A percentile compares a stretch with the other conserved stretches of the same genome.
Conservation (phyloP, 2,329 filamentous ascomycete species). For the Colletotrichum trifolii region DNA sequence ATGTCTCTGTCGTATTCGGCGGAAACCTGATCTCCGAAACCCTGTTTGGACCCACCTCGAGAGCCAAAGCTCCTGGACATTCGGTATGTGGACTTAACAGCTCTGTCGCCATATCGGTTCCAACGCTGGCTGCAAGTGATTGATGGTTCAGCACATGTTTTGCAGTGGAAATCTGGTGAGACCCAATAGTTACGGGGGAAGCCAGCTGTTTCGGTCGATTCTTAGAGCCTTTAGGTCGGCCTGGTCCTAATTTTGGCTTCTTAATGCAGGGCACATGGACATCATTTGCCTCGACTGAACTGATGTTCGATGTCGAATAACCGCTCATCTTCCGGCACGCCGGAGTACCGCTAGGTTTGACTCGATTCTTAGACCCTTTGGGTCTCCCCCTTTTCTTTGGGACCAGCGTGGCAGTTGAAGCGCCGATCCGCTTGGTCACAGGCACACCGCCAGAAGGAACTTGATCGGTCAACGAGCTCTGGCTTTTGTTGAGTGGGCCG, state of each 20-base stretch:
- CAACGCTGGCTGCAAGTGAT: too few relatives aligned
- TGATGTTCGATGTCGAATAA: not conserved
- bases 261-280: slow-evolving; percentile 44
- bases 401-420: slow-evolving; percentile 31
- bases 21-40: too few relatives aligned
- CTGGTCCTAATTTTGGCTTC: slow-evolving; percentile 46
- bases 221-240: slow-evolving; percentile 64
- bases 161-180: not conserved
- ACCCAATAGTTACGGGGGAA: not conserved
- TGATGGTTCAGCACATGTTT: too few relatives aligned
- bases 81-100: too few relatives aligned
- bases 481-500: too few relatives aligned
- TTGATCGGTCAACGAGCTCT: too few relatives aligned
- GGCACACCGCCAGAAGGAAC: too few relatives aligned
- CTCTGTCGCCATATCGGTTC: too few relatives aligned
- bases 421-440: not conserved
- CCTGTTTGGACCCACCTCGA: too few relatives aligned
- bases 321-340: not conserved
- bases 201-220: slow-evolving; percentile 55
- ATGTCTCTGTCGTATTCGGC: too few relatives aligned
- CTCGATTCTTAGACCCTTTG: slow-evolving; percentile 39
- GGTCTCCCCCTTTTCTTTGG: slow-evolving; percentile 38
- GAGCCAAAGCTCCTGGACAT: too few relatives aligned
- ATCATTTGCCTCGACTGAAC: not conserved
- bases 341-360: slow-evolving; percentile 3